Percentiles rank a stretch among this genome's conserved stretches.
Evolutionary conservation across 805 yeast species (phyloP).

Genomic region (Candida odintsovae): DNA sequence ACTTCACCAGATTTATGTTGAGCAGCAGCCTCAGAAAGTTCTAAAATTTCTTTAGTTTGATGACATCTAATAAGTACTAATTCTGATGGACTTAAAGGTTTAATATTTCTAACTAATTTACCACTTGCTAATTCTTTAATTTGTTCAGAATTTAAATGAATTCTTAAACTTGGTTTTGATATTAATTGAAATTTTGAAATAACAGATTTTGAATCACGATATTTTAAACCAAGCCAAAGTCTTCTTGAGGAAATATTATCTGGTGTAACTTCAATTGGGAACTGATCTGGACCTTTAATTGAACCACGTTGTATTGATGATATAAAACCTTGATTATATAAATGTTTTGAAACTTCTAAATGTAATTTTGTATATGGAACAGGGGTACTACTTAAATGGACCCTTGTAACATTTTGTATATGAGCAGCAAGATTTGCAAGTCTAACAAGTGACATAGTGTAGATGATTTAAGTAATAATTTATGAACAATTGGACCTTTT

Average conservation of each 20-base stretch:
- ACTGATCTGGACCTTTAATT: slow-evolving; percentile 72
- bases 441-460: slow-evolving; percentile 73
- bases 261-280: slow-evolving; percentile 72
- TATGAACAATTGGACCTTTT: no score
- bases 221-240: slow-evolving; percentile 89
- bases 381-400: slow-evolving; percentile 65
- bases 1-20: slow-evolving; percentile 70
- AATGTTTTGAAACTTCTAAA: slow-evolving; percentile 73
- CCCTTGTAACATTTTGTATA: slow-evolving; percentile 79
- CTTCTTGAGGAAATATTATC: slow-evolving; percentile 83
- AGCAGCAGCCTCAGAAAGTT: slow-evolving; percentile 81
- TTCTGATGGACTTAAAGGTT: slow-evolving; percentile 87
- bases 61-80: slow-evolving; percentile 59
- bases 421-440: slow-evolving; percentile 85
- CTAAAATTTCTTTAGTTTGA: slow-evolving; percentile 47
- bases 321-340: slow-evolving; percentile 88
- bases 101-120: slow-evolving; percentile 61
- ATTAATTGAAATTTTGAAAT: slow-evolving; percentile 65
- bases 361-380: slow-evolving; percentile 82
- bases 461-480: no score
- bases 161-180: slow-evolving; percentile 80
- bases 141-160: slow-evolving; percentile 57
- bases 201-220: slow-evolving; percentile 64
- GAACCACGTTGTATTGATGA: slow-evolving; percentile 84
- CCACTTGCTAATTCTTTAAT: slow-evolving; percentile 74